Conservation (phyloP, 2,329 filamentous ascomycete species). For the Sarocladium kiliense region DNA sequence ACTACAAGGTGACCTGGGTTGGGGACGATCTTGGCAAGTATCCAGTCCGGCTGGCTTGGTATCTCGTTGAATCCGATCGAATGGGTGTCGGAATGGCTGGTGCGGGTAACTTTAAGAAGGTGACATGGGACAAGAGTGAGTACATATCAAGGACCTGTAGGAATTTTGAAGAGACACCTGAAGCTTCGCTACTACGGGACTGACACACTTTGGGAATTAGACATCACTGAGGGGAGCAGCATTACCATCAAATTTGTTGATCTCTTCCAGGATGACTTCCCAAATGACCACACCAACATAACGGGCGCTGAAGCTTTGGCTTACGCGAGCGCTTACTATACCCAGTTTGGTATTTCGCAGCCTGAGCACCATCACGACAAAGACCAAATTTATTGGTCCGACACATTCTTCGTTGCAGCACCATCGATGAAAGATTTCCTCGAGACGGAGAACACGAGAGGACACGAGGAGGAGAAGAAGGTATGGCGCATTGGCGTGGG, state of each 20-base stretch:
- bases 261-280: not conserved
- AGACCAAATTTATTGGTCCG: not conserved
- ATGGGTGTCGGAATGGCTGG: not conserved
- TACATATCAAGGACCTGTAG: not conserved
- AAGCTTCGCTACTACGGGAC: not conserved
- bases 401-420: not conserved
- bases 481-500: not conserved
- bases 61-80: not conserved
- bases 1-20: not conserved
- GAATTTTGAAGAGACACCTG: not conserved
- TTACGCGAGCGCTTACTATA: not conserved
- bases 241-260: not conserved
- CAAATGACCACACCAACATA: conserved; percentile 3
- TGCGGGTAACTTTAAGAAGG: not conserved
- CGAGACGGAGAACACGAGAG: not conserved
- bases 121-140: not conserved
- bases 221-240: not conserved
- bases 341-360: not conserved
- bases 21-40: not conserved
- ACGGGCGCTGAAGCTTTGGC: not conserved
- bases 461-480: not conserved
- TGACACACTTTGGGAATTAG: not conserved
- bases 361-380: not conserved
- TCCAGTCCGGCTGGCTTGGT: not conserved
- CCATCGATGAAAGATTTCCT: not conserved